Evolutionary conservation across 176 grass and related monocot species (phyloP).

Genomic region (Aegilops umbellulata): DNA sequence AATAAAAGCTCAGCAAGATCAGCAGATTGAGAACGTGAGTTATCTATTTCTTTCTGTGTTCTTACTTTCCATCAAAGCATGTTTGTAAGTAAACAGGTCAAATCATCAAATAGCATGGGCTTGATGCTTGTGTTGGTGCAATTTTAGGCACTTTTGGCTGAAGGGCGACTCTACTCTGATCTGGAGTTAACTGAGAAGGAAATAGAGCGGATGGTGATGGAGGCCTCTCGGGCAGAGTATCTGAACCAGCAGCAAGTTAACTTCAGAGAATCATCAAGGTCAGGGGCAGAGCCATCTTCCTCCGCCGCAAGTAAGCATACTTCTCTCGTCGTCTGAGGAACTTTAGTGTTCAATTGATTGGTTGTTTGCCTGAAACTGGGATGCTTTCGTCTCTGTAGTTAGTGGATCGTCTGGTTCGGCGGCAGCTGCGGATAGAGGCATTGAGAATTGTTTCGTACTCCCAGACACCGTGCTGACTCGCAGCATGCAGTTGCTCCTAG

Average conservation of each 20-base stretch:
- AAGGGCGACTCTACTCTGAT: constrained; percentile 92
- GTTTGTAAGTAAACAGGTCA: not conserved
- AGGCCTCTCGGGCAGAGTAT: constrained; percentile 90
- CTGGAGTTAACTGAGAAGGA: constrained; percentile 97
- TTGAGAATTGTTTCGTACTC: constrained; percentile 30
- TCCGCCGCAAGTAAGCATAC: constrained; percentile 58
- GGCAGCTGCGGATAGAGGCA: constrained; percentile 23
- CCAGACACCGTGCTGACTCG: constrained; percentile 67
- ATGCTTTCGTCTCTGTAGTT: constrained; percentile 43
- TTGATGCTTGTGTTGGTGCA: constrained; percentile 19
- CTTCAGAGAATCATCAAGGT: constrained; percentile 71
- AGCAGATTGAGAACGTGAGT: constrained; percentile 96
- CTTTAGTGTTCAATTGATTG: not conserved
- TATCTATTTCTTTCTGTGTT: constrained; percentile 11
- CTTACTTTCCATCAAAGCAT: not conserved
- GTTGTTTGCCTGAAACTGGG: constrained; percentile 17
- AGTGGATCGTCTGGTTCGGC: constrained; percentile 61
- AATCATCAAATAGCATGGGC: not conserved
- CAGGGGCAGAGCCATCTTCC: constrained; percentile 90
- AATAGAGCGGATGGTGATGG: constrained; percentile 99
- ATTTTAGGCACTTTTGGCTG: constrained; percentile 83
- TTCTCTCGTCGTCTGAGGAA: not conserved
- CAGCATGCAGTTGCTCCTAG: constrained; percentile 75
- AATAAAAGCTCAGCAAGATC: constrained; percentile 98
- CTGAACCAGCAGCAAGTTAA: constrained; percentile 55